Evolutionary conservation across 192 early-diverging fungal species (phyloP), one percentile per base, ranked within the genome.

Genomic region (Coemansia sp.): DNA sequence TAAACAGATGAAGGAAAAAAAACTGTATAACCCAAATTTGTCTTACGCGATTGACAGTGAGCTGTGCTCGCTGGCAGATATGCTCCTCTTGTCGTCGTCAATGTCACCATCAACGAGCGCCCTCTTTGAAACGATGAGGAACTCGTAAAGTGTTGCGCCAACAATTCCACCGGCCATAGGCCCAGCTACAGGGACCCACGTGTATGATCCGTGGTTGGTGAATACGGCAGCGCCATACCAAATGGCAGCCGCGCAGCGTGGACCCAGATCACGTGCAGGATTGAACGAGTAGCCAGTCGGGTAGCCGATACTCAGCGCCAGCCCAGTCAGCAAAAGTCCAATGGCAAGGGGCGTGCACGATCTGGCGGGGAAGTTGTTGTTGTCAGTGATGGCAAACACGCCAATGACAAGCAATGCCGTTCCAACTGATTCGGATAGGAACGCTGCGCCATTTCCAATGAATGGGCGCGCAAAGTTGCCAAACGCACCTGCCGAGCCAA

Each of bases 251-350:
- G 89, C 90, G 35, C 88, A 75, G 50, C 92, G 90, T 16, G 91
- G 91, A 11, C 90, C 92, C 59, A 92, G 78, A 71, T 94, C 92
- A 66, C 92, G 86, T 1, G 92, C 92, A 23, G 89, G 90, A 60
- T 94, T 94, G 55, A 91, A 79, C 60, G 85, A 85, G 64, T 85
- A 87, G 16, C 88, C 88, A 1, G 89, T 88, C 58, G 84, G 76
- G 37, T 83, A 88, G 33, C 88, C 87, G 58, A 90, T 82, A 33
- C 84, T 78, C 26, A 86, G 74, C 1, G 84, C 86, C 39, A 91
- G 82, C 19, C 76, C 80, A 3, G 84, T 72, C n/a, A 92, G 69
- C 50, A 86, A 53, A 8, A 92, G 68, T 9, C 88, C 89, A 58
- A 89, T 85, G 21, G 86, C 85, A 16, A 90, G 46, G 8, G 90